Evolutionary conservation across 352 stramenopile genomes (phyloP), one percentile per base, ranked within the genome.

Genomic region (Phytopythium mirpurense): DNA sequence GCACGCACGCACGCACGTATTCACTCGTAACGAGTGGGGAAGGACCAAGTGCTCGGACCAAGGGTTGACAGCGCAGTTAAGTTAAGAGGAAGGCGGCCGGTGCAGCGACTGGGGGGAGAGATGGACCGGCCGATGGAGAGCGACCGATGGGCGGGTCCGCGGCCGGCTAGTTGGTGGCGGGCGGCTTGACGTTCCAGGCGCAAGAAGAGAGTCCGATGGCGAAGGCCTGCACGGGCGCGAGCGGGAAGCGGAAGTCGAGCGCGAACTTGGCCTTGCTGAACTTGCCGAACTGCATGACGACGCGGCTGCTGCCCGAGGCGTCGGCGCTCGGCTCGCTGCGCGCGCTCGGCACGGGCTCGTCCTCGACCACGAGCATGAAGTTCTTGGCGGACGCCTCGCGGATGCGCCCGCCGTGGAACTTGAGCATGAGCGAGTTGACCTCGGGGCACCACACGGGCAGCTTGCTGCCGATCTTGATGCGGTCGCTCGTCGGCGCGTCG

Each of bases 271-370:
- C 83, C 56, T 88, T 91, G 45, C 75, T 85, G 46, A 86, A 90
- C 63, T 96, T 96, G 59, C 86, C 86, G 53, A 96, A 92, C 67
- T 96, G 86, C 68, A 95, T 86, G 18, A 92, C 56, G 9, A 89
- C 70, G 60, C 70, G 69, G 57, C 81, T 88, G 23, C 40, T 9
- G 16, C 47, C 65, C n/a, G n/a, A n/a, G 23, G 43, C 49, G n/a
- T 64, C 57, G n/a, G 35, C 23, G 35, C 42, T 36, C 23, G 46
- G 42, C 12, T 66, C 60, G n/a, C 35, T 18, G 35, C 46, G 40
- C 26, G 49, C 45, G 15, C 48, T 44, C 1, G 71, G 57, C 10
- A 66, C 55, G 8, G 65, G 65, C 36, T 94, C 79, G 46, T 86
- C 81, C 10, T 93, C 78, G 45, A 94, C 32, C 65, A 79, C 85